phyloP scores from a whole-genome alignment of 495 filamentous ascomycete genomes.

The Aspergillus sclerotiicarbonarius region DNA sequence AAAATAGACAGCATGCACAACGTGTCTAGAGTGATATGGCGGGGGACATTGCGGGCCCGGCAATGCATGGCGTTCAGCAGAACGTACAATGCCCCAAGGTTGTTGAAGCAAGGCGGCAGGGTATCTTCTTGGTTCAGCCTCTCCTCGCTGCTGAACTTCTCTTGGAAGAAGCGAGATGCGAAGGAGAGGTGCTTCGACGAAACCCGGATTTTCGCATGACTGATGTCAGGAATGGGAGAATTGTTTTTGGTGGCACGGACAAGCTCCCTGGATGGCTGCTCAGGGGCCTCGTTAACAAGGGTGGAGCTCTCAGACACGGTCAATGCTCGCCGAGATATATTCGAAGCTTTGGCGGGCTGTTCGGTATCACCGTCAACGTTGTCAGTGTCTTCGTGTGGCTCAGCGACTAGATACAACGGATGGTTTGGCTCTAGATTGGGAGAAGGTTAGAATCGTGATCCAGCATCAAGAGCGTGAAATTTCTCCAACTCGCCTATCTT shows the following conservation, averaged over 20 bases:
- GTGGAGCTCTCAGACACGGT: neutral
- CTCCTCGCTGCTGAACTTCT: neutral
- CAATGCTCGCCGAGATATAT: too few relatives aligned
- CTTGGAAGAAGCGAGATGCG: constrained; percentile 39
- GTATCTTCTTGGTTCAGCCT: constrained; percentile 10
- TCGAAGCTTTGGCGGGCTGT: too few relatives aligned
- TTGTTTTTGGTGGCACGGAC: neutral
- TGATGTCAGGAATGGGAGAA: neutral
- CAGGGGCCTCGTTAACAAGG: neutral
- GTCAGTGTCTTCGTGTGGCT: too few relatives aligned
- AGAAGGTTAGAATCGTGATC: too few relatives aligned
- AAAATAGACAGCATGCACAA: constrained; percentile 47
- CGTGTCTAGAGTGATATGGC: constrained; percentile 32
- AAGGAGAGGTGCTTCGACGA: constrained; percentile 47
- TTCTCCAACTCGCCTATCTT: neutral
- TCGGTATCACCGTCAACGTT: too few relatives aligned
- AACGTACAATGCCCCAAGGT: constrained; percentile 40
- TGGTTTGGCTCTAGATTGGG: too few relatives aligned
- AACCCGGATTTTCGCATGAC: constrained; percentile 24
- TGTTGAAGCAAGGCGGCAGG: constrained; percentile 24
- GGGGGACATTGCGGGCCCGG: constrained; percentile 38
- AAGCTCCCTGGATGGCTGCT: neutral
- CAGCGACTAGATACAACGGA: too few relatives aligned
- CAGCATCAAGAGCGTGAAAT: neutral
- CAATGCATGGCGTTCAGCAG: constrained; percentile 50